A percentile compares a stretch with the other conserved stretches of the same genome.
phyloP scores from a whole-genome alignment of 2,329 filamentous ascomycete species.

The Ophiognomonia clavigignenti-juglandacearum region DNA sequence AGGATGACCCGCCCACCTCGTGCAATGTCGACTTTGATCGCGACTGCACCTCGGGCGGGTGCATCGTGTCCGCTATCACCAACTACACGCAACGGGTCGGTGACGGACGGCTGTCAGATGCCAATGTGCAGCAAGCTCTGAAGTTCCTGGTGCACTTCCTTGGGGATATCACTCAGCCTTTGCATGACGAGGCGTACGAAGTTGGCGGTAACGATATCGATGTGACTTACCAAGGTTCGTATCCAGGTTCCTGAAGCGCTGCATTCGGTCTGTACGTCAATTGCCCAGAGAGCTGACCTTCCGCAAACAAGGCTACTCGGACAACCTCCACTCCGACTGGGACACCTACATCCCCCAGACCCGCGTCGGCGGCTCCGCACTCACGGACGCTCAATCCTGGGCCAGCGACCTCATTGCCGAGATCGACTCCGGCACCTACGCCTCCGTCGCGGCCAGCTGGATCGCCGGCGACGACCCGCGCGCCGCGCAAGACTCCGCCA shows the following conservation, averaged over 20 bases:
- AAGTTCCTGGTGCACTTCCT: slow-evolving; percentile 44
- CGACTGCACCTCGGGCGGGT: slow-evolving; percentile 40
- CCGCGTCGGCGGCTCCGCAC: slow-evolving; percentile 29
- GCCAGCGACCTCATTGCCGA: slow-evolving; percentile 28
- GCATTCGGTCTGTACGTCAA: no score
- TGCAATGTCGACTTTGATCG: slow-evolving; percentile 39
- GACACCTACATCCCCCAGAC: slow-evolving; percentile 47
- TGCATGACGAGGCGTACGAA: slow-evolving; percentile 47
- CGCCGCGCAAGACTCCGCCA: slow-evolving; percentile 31
- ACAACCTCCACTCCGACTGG: slow-evolving; percentile 59
- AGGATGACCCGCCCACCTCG: slow-evolving; percentile 42
- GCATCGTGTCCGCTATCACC: slow-evolving; percentile 39
- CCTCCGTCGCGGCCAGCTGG: slow-evolving; percentile 29
- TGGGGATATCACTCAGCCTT: slow-evolving; percentile 52
- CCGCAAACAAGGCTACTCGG: slow-evolving; percentile 27
- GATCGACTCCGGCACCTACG: slow-evolving; percentile 32
- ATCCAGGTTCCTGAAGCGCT: no score
- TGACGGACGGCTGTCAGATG: slow-evolving; percentile 16
- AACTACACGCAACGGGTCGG: slow-evolving; percentile 26
- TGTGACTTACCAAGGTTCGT: slow-evolving; percentile 42
- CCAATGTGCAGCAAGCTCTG: slow-evolving; percentile 28
- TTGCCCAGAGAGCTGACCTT: no score
- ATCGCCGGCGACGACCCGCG: slow-evolving; percentile 29
- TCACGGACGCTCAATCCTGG: slow-evolving; percentile 30
- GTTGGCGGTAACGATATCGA: slow-evolving; percentile 52